Base-by-base conservation (phyloP, 805 yeast genomes). In the Kluyveromyces wickerhamii region DNA sequence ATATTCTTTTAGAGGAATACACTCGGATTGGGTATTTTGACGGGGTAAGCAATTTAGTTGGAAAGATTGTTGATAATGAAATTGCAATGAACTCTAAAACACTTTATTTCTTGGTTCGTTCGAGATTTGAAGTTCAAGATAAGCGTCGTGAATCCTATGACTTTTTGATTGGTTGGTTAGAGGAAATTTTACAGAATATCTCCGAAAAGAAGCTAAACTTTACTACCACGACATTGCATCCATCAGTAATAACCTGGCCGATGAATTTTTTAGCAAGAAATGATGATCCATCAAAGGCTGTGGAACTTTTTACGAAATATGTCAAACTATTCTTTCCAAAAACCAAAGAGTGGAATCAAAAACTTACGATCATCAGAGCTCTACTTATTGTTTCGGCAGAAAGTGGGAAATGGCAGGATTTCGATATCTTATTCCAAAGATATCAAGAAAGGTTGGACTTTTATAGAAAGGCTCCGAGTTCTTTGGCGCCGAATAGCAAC, bases 241-340 rank as follows among this genome's bases (percentile, higher is more conserved):
- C 65, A 16, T 48, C 59, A 2, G 45, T 57, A 7, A 37, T 63
- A 35, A 60, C 59, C 23, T 63, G 65, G 47, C 55, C 66, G 16
- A 48, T 63, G 39, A 48, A 54, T 24, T 36, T 47, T 3, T 42
- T 62, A 19, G 49, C 57, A 2, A 54, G 51, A 28, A 42, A 36
- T 35, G 52, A 58, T 32, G 46, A 51, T 19, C 60, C 65, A 1
- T 48, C 45, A 19, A 51, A 46, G 26, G 66, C 67, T 0, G 37
- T 52, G 19, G 48, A 53, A 17, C 42, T 63, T 25, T 42, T 63
- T 42, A 51, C 52, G 14, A 49, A 52, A 26, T 64, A 50, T 43
- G 48, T 49, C 28, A 42, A 46, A 18, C 37, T 54, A 9, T 54
- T 52, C 29, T 51, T 51, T 22, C 49, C 47, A 5, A 49, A 44